Base-by-base conservation (phyloP, 179 eudicot species). In the Silene coronaria region DNA sequence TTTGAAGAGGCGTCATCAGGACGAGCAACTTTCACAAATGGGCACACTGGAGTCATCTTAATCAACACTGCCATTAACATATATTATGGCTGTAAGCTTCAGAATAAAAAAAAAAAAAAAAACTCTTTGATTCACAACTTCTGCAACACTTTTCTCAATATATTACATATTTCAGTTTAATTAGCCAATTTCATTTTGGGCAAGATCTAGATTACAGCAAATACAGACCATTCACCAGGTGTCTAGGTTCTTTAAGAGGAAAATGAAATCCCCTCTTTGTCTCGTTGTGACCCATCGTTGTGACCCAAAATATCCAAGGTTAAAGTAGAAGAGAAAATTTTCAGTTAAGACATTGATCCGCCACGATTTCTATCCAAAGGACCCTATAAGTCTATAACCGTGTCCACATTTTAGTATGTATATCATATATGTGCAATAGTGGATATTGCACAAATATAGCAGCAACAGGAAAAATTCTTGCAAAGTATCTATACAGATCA, bases 11-110 rank as follows among this genome's bases (percentile, higher is more conserved):
- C 82, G 28, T 93, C 97, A 62, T 93, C 98, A 38, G 98, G 98
- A 34, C 91, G 88, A 78, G 98, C 85, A 84, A 85, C 93, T 83
- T 89, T 91, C 75, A 79, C 89, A 80, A 93, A 93, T 63, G 98
- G 97, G 70, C 98, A 91, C 76, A 93, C 93, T 67, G 97, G 92
- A 48, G 88, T 92, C 97, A 92, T 92, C 79, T 83, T 77, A 60
- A 73, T 80, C 55, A 82, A 77, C 75, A 76, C 81, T 81, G 78
- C 23, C 36, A 6, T 11, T 21, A 73, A 19, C 42, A 30, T 55
- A 48, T 24, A 55, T 63, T 19, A 74, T 19, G 63, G 6, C 24
- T 55, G 68, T 67, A 66, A 45, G 71, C 21, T 71, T 53, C 63
- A 72, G 17, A 1, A 70, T 24, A 23, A 4, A 5, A 19, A 32